Evolutionary conservation across 2,329 filamentous ascomycete species (phyloP), one percentile per base, ranked within the genome.

Genomic region (Trichothecium roseum): DNA sequence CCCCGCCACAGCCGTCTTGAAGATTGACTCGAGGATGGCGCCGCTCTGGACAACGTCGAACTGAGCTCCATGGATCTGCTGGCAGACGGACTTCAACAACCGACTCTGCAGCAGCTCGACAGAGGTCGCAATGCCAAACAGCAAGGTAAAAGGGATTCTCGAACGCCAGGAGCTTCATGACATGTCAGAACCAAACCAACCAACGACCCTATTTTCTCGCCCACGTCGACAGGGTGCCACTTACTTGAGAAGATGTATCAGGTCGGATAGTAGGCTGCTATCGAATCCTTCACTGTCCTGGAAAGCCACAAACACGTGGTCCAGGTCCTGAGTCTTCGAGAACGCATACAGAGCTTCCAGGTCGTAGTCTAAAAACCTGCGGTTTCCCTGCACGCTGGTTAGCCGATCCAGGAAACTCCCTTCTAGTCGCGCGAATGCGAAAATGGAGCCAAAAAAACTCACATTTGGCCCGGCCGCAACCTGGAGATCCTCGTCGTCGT

Each of bases 221-320:
- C 13, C 7, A 17, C 14, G 18, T 14, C 17, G 30, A 17, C 18
- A 5, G 5, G 16, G 18, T 36, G 9, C 30, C 22, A 57, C 68
- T 33, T 63, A 82, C 79, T 74, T 72, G 40, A 89, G 68, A 5
- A 88, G 66, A 27, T 69, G 65, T 31, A 89, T 69, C 26, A 86
- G 51, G 39, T 89, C 83, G 2, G 77, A 78, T 10, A 93, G 60
- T n/a, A 91, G 57, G 20, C 63, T 62, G 32, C 74, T 74, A 46
- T 88, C 84, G 50, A 91, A 88, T 1, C 80, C 84, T 56, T 91
- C 85, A 42, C 82, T 86, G 49, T 91, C 84, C 52, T 87, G 80
- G 40, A 91, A 77, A 1, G 81, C 76, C 33, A 93, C 64, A 35
- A 85, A 69, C 8, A 89, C 70, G 45, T 76, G 74, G 28, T 69